Percentiles rank a stretch among this genome's conserved stretches.
phyloP scores from a whole-genome alignment of 768 basidiomycete species.

The Hebeloma cylindrosporum region DNA sequence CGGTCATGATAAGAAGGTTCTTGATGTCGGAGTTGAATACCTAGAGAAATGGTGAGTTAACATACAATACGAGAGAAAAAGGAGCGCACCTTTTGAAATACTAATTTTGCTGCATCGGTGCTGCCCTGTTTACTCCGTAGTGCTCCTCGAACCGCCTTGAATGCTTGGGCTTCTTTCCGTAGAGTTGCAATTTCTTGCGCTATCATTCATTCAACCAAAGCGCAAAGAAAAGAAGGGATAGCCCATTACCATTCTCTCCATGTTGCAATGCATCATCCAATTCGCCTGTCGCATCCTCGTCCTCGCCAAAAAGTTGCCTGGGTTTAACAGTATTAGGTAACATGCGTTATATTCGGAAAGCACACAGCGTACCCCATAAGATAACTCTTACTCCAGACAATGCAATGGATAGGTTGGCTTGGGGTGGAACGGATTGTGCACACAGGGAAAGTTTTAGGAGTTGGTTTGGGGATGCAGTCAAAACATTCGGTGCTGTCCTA shows the following conservation, averaged over 20 bases:
- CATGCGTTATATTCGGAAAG: background rate
- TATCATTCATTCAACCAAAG: conserved; percentile 28
- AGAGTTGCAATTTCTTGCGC: conserved; percentile 89
- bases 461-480: conserved; percentile 91
- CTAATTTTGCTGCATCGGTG: conserved; percentile 59
- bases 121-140: conserved; percentile 25
- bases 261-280: conserved; percentile 90
- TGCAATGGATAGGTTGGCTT: conserved; percentile 96
- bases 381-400: conserved; percentile 98
- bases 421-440: conserved; percentile 98
- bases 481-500: conserved; percentile 93
- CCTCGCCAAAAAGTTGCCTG: conserved; percentile 94
- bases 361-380: conserved; percentile 71
- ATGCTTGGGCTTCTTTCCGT: conserved; percentile 86
- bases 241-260: conserved; percentile 82
- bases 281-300: conserved; percentile 78
- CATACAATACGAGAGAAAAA: background rate
- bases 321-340: conserved; percentile 6
- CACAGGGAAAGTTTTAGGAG: conserved; percentile 93
- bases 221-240: background rate
- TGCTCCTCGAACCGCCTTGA: conserved; percentile 74
- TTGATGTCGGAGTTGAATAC: conserved; percentile 87
- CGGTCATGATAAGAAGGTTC: conserved; percentile 87
- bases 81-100: conserved; percentile 76
- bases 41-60: conserved; percentile 38